These are phyloP conservation scores for Paraleonurus japonicus DNA, from an alignment of 257 asterid species.

Conservation along the genomic window DNA sequence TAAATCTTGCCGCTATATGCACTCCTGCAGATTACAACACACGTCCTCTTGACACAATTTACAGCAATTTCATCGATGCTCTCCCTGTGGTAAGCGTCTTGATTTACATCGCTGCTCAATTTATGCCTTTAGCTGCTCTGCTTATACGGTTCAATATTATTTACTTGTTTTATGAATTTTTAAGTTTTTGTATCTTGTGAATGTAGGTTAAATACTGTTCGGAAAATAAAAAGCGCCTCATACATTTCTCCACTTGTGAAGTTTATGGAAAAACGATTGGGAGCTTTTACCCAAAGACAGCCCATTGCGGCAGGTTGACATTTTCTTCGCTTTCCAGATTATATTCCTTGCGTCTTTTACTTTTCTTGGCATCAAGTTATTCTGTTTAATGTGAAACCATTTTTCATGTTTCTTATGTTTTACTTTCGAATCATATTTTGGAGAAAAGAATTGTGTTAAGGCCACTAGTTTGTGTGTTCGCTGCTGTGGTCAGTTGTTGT, in stretches of 20 bases:
- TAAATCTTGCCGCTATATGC: constrained; percentile 98
- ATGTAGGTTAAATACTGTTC: constrained; percentile 93
- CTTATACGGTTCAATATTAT: neutral
- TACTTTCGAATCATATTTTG: neutral
- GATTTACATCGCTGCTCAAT: neutral
- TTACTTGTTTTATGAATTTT: neutral
- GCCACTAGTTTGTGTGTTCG: neutral
- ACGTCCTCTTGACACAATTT: constrained; percentile 93
- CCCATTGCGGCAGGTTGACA: constrained; percentile 73
- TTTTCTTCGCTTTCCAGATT: constrained; percentile 15
- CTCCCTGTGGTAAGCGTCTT: constrained; percentile 79
- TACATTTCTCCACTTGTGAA: constrained; percentile 96
- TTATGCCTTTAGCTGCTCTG: neutral
- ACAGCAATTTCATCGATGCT: constrained; percentile 97
- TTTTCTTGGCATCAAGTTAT: neutral
- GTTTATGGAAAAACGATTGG: constrained; percentile 95
- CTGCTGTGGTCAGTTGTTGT: neutral
- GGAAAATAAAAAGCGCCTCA: constrained; percentile 84
- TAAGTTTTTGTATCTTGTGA: constrained; percentile 21
- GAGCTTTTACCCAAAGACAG: constrained; percentile 80
- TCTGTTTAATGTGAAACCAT: neutral
- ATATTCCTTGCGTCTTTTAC: neutral
- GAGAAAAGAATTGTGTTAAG: neutral
- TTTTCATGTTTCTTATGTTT: constrained; percentile 1
- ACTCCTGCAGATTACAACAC: constrained; percentile 98